phyloP scores from a whole-genome alignment of 441 rosid genomes.

The Erodium moschatum region DNA sequence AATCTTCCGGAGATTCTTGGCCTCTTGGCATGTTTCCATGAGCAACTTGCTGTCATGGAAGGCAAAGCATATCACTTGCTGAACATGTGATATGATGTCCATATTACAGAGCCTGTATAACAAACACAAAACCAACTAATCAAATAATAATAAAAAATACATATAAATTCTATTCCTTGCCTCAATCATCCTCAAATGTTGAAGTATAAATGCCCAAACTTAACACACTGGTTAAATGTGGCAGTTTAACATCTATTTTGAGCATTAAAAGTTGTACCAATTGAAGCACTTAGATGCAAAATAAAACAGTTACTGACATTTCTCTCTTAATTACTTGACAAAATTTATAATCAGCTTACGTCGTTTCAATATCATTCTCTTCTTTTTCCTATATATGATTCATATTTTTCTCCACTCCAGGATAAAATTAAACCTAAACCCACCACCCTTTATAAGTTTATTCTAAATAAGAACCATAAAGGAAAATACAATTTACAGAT shows the following conservation, averaged over 20 bases:
- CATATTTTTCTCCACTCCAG: not conserved
- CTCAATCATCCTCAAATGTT: not conserved
- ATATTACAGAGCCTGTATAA: conserved; percentile 75
- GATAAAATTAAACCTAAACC: not conserved
- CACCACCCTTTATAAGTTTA: not conserved
- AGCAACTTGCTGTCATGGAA: conserved; percentile 89
- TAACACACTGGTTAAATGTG: not conserved
- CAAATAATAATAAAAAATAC: not conserved
- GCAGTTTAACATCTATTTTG: not conserved
- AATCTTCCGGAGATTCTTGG: conserved; percentile 75
- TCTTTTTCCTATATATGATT: not conserved
- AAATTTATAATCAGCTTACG: not conserved
- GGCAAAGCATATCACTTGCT: conserved; percentile 90
- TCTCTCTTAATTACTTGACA: not conserved
- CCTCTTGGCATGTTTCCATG: conserved; percentile 97
- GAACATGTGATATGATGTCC: conserved; percentile 92
- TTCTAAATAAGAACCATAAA: not conserved
- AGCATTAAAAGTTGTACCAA: not conserved
- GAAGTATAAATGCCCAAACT: not conserved
- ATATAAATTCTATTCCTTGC: not conserved
- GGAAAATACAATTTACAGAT: not conserved
- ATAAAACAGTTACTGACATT: not conserved
- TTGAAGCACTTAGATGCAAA: not conserved
- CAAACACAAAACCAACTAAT: conserved; percentile 13
- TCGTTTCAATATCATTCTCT: not conserved